A percentile compares a stretch with the other conserved stretches of the same genome.
Evolutionary conservation across 495 filamentous ascomycete species (phyloP).

Genomic region (Aspergillus avenaceus): DNA sequence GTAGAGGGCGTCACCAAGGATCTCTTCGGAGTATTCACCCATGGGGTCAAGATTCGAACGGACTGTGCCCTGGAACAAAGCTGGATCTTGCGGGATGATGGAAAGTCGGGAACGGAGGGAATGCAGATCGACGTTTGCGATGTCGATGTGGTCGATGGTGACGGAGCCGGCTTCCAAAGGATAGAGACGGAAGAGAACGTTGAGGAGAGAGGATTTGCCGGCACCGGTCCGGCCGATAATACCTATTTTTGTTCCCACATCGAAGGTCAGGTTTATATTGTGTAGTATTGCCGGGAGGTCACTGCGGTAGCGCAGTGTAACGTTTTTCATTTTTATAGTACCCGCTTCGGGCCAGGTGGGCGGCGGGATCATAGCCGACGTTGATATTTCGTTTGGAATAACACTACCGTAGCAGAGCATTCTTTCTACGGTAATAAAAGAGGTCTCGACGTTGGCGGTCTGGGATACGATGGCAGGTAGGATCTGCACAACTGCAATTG

Average conservation of each 20-base stretch:
- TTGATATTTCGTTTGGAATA: slow-evolving; percentile 83
- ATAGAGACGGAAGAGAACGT: slow-evolving; percentile 83
- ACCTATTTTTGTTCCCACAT: slow-evolving; percentile 84
- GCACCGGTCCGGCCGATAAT: slow-evolving; percentile 93
- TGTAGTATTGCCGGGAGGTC: slow-evolving; percentile 81
- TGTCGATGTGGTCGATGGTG: slow-evolving; percentile 86
- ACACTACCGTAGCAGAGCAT: slow-evolving; percentile 86
- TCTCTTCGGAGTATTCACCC: slow-evolving; percentile 70
- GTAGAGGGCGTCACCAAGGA: slow-evolving; percentile 11
- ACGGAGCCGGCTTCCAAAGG: slow-evolving; percentile 83
- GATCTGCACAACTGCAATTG: not conserved
- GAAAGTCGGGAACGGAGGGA: slow-evolving; percentile 84
- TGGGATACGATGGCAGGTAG: not conserved
- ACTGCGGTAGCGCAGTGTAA: slow-evolving; percentile 85
- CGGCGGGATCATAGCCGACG: slow-evolving; percentile 62
- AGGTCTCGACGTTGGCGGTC: slow-evolving; percentile 63
- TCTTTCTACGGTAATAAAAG: slow-evolving; percentile 94
- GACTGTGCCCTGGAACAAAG: slow-evolving; percentile 88
- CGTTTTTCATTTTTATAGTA: slow-evolving; percentile 77
- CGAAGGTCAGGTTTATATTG: slow-evolving; percentile 70
- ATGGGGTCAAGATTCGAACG: slow-evolving; percentile 92
- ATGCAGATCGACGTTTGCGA: slow-evolving; percentile 75
- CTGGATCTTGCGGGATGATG: slow-evolving; percentile 96
- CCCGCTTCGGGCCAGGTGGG: slow-evolving; percentile 78
- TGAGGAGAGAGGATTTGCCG: slow-evolving; percentile 94